phyloP scores from a whole-genome alignment of 1,139 yeast genomes.

The Suhomyces kunorum region DNA sequence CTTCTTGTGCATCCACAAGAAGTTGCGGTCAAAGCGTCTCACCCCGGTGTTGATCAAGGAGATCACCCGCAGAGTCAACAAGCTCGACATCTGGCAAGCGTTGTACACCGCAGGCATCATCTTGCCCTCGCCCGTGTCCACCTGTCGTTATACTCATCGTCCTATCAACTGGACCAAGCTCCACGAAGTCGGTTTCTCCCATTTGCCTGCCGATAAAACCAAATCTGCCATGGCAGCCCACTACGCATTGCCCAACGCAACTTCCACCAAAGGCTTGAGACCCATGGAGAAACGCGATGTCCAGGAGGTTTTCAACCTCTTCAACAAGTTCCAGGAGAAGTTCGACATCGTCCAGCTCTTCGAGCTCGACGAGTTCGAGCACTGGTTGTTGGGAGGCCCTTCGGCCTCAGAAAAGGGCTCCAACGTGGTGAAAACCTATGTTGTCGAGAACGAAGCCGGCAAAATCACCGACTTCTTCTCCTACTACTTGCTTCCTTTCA shows the following conservation, averaged over 20 bases:
- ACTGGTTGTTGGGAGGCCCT: constrained; percentile 78
- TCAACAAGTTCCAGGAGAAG: constrained; percentile 61
- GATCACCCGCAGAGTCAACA: constrained; percentile 89
- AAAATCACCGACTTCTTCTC: constrained; percentile 85
- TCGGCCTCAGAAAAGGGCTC: constrained; percentile 25
- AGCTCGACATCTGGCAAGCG: constrained; percentile 89
- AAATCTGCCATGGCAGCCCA: constrained; percentile 80
- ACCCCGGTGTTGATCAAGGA: constrained; percentile 94
- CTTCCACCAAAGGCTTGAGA: constrained; percentile 65
- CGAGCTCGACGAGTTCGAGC: constrained; percentile 68
- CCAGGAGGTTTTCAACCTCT: constrained; percentile 59
- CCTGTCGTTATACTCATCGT: constrained; percentile 90
- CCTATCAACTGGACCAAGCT: constrained; percentile 91
- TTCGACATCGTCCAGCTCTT: constrained; percentile 76
- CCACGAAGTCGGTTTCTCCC: constrained; percentile 85
- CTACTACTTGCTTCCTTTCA: constrained; percentile 84
- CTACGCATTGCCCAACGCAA: constrained; percentile 65
- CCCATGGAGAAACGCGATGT: constrained; percentile 62
- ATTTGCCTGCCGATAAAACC: constrained; percentile 74
- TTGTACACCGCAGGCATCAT: constrained; percentile 90
- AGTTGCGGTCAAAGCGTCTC: constrained; percentile 86
- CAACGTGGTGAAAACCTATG: constrained; percentile 74
- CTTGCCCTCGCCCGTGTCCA: constrained; percentile 89
- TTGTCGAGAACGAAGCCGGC: constrained; percentile 67
- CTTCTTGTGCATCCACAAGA: constrained; percentile 91